Evolutionary conservation across 2,329 filamentous ascomycete species (phyloP).

Genomic region (Ophiostoma sp.): DNA sequence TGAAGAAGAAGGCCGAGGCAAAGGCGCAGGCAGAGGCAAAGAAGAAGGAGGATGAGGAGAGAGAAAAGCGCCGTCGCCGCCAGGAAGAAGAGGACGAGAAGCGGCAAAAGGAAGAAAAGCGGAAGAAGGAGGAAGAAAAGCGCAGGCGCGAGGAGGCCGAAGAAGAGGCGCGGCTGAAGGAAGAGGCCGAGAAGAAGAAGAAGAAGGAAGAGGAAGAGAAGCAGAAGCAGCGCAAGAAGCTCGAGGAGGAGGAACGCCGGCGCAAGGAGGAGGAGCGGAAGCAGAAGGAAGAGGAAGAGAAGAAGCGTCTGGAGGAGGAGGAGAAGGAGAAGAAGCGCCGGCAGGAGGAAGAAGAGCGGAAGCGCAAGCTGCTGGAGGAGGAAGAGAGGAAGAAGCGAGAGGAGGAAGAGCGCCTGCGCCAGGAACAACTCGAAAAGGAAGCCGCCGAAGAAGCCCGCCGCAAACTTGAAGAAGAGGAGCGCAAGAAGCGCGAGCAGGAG

Average conservation of each 20-base stretch:
- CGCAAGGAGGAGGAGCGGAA: constrained; percentile 37
- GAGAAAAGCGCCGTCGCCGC: constrained; percentile 34
- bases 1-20: constrained; percentile 36
- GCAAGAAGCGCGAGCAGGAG: constrained; percentile 44
- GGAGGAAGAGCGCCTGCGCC: constrained; percentile 29
- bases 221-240: constrained; percentile 34
- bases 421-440: constrained; percentile 24
- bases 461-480: constrained; percentile 52
- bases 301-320: constrained; percentile 37
- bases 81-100: constrained; percentile 37
- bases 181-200: constrained; percentile 35
- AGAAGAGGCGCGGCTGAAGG: constrained; percentile 35
- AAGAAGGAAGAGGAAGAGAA: constrained; percentile 36
- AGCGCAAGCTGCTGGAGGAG: constrained; percentile 51
- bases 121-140: constrained; percentile 40
- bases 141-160: constrained; percentile 34
- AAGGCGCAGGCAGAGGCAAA: constrained; percentile 34
- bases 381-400: constrained; percentile 50
- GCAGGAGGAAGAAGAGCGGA: constrained; percentile 50
- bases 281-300: constrained; percentile 42
- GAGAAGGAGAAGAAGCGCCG: constrained; percentile 44
- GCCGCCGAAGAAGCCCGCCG: constrained; percentile 33
- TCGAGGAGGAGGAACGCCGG: constrained; percentile 34
- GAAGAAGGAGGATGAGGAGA: constrained; percentile 37
- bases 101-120: constrained; percentile 34